Conservation (phyloP, 2,329 filamentous ascomycete genomes). For the Gyromitra esculenta region DNA sequence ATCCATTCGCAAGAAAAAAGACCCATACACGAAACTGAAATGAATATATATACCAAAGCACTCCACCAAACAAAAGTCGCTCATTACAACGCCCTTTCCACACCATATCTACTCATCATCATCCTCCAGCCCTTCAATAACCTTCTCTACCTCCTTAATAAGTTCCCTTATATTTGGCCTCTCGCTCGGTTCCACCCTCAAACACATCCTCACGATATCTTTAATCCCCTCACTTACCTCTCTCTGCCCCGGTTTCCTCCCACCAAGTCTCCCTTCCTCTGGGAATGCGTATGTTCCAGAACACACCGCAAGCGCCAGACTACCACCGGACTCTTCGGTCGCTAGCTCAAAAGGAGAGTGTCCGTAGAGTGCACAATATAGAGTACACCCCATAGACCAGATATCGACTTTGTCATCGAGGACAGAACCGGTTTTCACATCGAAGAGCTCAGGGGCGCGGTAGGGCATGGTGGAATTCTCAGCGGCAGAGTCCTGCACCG, state of each 20-base stretch:
- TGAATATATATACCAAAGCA: constrained; percentile 35
- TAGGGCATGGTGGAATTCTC: constrained; percentile 99
- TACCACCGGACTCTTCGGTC: constrained; percentile 94
- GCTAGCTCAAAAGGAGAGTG: constrained; percentile 97
- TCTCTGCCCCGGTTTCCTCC: constrained; percentile 43
- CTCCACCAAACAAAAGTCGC: not conserved
- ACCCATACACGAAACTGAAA: constrained; percentile 1
- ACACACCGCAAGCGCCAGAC: constrained; percentile 66
- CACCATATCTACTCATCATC: constrained; percentile 47
- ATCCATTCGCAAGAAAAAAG: constrained; percentile 7
- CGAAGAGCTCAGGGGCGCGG: constrained; percentile 95
- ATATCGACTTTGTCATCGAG: constrained; percentile 98
- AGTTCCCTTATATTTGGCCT: constrained; percentile 55
- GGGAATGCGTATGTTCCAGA: constrained; percentile 96
- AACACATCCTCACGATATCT: constrained; percentile 61
- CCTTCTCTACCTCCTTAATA: constrained; percentile 73
- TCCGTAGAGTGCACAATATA: constrained; percentile 94
- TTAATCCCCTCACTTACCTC: constrained; percentile 63
- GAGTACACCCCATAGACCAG: constrained; percentile 96
- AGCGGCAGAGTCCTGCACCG: constrained; percentile 91
- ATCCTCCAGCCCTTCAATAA: constrained; percentile 69
- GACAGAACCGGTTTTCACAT: constrained; percentile 90
- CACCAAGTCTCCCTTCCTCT: constrained; percentile 42
- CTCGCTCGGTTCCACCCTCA: constrained; percentile 55
- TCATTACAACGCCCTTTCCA: not conserved